Conservation (phyloP, 1,284 basidiomycete species). For the Leccinum cinnamomeum region DNA sequence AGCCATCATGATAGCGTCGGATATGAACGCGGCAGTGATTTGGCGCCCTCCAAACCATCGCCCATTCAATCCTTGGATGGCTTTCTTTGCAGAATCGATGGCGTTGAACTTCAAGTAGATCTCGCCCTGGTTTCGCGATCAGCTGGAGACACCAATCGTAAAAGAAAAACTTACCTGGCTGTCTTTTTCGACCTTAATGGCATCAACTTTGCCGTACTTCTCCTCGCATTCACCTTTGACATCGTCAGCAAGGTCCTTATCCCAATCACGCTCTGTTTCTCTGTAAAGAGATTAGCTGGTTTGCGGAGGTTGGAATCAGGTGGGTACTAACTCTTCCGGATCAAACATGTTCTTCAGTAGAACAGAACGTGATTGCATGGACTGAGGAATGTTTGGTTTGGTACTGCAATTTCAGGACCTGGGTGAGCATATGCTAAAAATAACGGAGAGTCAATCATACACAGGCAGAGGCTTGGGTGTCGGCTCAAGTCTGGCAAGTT, state of each 20-base stretch:
- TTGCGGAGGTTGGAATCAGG: conserved; percentile 10
- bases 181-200: conserved; percentile 93
- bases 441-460: conserved; percentile 42
- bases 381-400: conserved; percentile 70
- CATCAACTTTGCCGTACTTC: conserved; percentile 86
- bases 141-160: neutral
- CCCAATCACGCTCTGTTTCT: conserved; percentile 96
- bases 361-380: conserved; percentile 82
- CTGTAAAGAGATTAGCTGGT: conserved; percentile 39
- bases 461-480: conserved; percentile 56
- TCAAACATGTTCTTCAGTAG: conserved; percentile 96
- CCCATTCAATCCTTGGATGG: conserved; percentile 87
- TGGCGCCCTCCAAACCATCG: conserved; percentile 94
- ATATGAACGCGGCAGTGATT: conserved; percentile 83
- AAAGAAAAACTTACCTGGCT: conserved; percentile 63
- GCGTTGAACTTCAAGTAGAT: conserved; percentile 93
- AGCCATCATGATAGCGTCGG: conserved; percentile 91
- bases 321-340: conserved; percentile 78
- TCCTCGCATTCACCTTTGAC: conserved; percentile 91
- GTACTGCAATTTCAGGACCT: conserved; percentile 39
- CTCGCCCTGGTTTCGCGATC: conserved; percentile 72
- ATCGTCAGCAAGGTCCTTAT: conserved; percentile 93
- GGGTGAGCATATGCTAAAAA: conserved; percentile 14
- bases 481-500: conserved; percentile 90
- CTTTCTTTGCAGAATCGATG: conserved; percentile 78